These are phyloP conservation scores for Perkinsus olseni DNA, from an alignment of 169 alveolate species.

Conservation along the genomic window DNA sequence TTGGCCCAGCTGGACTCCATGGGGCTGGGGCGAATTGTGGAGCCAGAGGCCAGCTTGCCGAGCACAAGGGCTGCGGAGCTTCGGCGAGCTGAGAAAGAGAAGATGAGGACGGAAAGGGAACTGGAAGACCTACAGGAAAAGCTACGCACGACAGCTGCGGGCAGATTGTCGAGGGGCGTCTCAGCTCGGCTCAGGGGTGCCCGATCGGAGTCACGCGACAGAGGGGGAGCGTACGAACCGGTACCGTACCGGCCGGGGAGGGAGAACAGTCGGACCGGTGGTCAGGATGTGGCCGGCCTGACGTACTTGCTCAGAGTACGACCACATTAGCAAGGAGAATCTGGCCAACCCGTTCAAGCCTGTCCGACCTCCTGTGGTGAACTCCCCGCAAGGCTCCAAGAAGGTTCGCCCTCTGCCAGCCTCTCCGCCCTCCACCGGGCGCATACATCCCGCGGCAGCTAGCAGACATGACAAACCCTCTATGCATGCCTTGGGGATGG, in stretches of 20 bases:
- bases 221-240: background rate
- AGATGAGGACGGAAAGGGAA: background rate
- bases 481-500: background rate
- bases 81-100: background rate
- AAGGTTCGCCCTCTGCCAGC: background rate
- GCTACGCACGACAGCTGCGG: background rate
- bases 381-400: background rate
- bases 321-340: background rate
- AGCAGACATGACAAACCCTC: background rate
- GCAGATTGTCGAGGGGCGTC: background rate
- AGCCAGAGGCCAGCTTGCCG: background rate
- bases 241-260: background rate
- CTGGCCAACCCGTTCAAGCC: background rate
- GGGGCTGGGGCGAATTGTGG: background rate
- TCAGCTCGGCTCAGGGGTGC: background rate
- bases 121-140: background rate
- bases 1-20: background rate
- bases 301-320: background rate
- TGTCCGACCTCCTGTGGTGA: background rate
- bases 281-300: background rate
- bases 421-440: background rate
- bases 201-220: background rate
- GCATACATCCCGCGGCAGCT: background rate
- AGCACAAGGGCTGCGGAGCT: background rate
- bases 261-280: background rate